Percentiles rank a stretch among this genome's conserved stretches.
These are phyloP conservation scores for Thraustochytrium sp. DNA, from an alignment of 352 stramenopile species.

Conservation along the genomic window DNA sequence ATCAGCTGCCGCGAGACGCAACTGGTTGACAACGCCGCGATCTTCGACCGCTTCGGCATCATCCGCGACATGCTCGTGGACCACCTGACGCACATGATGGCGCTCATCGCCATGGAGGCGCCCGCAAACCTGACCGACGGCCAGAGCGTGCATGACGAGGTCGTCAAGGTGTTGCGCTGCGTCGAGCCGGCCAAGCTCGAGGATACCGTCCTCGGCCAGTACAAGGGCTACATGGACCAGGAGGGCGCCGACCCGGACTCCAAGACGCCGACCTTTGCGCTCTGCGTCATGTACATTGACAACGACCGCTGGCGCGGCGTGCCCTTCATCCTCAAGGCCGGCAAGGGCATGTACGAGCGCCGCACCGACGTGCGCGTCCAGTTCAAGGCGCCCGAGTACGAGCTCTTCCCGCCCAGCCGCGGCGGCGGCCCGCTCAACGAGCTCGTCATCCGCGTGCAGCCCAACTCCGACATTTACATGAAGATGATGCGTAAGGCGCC, in stretches of 20 bases:
- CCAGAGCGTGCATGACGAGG: slow-evolving; percentile 86
- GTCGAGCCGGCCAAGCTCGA: slow-evolving; percentile 85
- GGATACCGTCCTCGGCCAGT: slow-evolving; percentile 95
- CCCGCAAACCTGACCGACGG: slow-evolving; percentile 72
- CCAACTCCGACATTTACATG: slow-evolving; percentile 91
- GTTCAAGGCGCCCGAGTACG: slow-evolving; percentile 77
- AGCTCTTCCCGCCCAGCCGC: slow-evolving; percentile 14
- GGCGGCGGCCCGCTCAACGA: slow-evolving; percentile 82
- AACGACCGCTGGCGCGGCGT: slow-evolving; percentile 92
- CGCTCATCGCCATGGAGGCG: slow-evolving; percentile 91
- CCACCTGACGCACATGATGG: slow-evolving; percentile 96
- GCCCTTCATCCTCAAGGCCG: slow-evolving; percentile 97
- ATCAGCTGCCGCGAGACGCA: slow-evolving; percentile 94
- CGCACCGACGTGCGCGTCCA: slow-evolving; percentile 94
- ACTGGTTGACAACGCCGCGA: slow-evolving; percentile 83
- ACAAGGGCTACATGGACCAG: slow-evolving; percentile 92
- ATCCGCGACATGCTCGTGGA: slow-evolving; percentile 99
- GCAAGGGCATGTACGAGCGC: slow-evolving; percentile 93
- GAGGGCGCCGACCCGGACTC: slow-evolving; percentile 86
- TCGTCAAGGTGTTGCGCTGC: slow-evolving; percentile 93
- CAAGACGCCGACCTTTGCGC: slow-evolving; percentile 82
- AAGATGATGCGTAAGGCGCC: slow-evolving; percentile 62
- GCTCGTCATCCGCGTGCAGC: slow-evolving; percentile 93
- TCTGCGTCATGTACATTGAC: slow-evolving; percentile 75
- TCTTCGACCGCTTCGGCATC: slow-evolving; percentile 97